Percentiles rank a stretch among this genome's conserved stretches.
Evolutionary conservation across 2,329 filamentous ascomycete species (phyloP).

Genomic region (Fusarium sp.): DNA sequence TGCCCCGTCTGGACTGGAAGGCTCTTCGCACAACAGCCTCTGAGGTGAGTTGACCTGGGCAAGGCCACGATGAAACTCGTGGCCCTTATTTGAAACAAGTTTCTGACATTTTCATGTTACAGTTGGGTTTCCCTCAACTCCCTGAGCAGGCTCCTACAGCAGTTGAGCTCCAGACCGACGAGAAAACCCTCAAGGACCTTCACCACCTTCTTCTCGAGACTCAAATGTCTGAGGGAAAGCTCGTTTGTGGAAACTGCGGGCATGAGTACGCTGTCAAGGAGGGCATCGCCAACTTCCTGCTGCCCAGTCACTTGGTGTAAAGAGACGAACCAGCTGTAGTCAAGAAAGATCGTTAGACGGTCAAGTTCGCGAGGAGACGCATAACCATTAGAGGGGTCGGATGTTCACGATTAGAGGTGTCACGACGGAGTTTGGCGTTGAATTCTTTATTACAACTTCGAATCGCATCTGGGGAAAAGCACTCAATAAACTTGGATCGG

Average conservation of each 20-base stretch:
- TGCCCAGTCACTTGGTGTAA: slow-evolving; percentile 89
- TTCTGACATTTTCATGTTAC: slow-evolving; percentile 18
- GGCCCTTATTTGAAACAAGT: slow-evolving; percentile 6
- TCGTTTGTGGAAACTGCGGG: slow-evolving; percentile 91
- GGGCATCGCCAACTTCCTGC: slow-evolving; percentile 94
- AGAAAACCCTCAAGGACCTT: slow-evolving; percentile 80
- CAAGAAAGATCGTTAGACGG: neutral
- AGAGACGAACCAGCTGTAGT: neutral
- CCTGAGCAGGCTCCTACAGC: slow-evolving; percentile 73
- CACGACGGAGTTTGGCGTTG: slow-evolving; percentile 48
- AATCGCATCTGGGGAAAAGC: slow-evolving; percentile 33
- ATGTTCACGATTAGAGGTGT: slow-evolving; percentile 26
- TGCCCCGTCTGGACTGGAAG: slow-evolving; percentile 90
- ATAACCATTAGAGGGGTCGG: slow-evolving; percentile 6
- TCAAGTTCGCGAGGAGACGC: neutral
- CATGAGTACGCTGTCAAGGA: slow-evolving; percentile 96
- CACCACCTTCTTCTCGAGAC: slow-evolving; percentile 90
- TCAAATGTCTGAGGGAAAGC: slow-evolving; percentile 86
- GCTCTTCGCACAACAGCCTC: slow-evolving; percentile 80
- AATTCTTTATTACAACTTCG: slow-evolving; percentile 28
- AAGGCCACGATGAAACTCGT: slow-evolving; percentile 2
- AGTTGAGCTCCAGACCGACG: slow-evolving; percentile 73
- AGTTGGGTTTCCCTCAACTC: slow-evolving; percentile 85
- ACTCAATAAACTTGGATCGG: slow-evolving; percentile 25
- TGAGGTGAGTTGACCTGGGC: slow-evolving; percentile 70